Percentiles rank a stretch among this genome's conserved stretches.
Evolutionary conservation across 805 yeast genomes (phyloP).

Genomic region (Tetrapisispora iriomotensis): DNA sequence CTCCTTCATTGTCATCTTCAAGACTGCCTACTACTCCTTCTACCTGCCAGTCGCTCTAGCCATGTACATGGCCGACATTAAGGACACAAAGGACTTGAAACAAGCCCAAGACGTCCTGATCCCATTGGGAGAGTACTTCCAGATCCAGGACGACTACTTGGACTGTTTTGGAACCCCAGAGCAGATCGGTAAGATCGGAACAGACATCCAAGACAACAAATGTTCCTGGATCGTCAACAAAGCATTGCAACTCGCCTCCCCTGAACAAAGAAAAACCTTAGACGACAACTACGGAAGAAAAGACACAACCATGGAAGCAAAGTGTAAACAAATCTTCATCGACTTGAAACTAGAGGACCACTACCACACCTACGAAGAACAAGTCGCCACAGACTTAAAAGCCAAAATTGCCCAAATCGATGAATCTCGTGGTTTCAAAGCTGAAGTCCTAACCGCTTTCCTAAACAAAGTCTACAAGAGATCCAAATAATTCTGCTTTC

Average conservation of each 20-base stretch:
- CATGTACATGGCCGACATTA: slow-evolving; percentile 82
- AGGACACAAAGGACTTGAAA: slow-evolving; percentile 60
- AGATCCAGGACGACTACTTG: slow-evolving; percentile 93
- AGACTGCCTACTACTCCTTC: slow-evolving; percentile 96
- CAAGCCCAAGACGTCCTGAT: slow-evolving; percentile 83
- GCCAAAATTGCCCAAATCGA: slow-evolving; percentile 61
- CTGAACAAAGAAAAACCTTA: slow-evolving; percentile 72
- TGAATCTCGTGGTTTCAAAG: slow-evolving; percentile 89
- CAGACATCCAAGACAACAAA: slow-evolving; percentile 96
- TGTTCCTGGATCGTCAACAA: slow-evolving; percentile 97
- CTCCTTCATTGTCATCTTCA: slow-evolving; percentile 89
- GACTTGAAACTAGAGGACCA: slow-evolving; percentile 62
- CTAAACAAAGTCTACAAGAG: slow-evolving; percentile 90
- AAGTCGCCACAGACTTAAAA: slow-evolving; percentile 53
- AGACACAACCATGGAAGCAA: slow-evolving; percentile 54
- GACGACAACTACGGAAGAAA: slow-evolving; percentile 89
- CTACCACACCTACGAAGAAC: slow-evolving; percentile 78
- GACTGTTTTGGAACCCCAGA: slow-evolving; percentile 97
- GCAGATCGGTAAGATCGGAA: slow-evolving; percentile 96
- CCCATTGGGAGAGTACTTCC: slow-evolving; percentile 97
- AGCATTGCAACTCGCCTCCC: slow-evolving; percentile 67
- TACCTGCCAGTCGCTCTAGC: slow-evolving; percentile 96
- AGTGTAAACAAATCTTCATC: slow-evolving; percentile 61
- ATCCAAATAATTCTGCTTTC: slow-evolving; percentile 45
- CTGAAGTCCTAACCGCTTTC: slow-evolving; percentile 74